phyloP scores from a whole-genome alignment of 129 eudicot genomes.

The Centella asiatica region DNA sequence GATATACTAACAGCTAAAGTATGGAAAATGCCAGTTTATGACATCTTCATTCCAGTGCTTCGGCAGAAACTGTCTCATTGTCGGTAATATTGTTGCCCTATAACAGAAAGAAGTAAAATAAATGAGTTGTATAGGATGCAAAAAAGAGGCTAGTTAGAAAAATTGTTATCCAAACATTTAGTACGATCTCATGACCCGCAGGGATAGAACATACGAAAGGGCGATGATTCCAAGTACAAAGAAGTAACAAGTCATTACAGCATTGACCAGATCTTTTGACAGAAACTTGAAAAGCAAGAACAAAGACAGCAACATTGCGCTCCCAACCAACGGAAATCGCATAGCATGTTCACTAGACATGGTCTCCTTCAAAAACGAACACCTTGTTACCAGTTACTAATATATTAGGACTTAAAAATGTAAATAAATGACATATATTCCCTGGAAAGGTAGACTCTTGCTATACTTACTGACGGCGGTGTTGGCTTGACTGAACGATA shows the following conservation, averaged over 20 bases:
- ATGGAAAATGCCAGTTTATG: conserved; percentile 70
- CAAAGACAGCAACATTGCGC: conserved; percentile 88
- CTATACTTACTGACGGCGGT: conserved; percentile 86
- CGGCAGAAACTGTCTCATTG: conserved; percentile 71
- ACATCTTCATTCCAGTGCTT: conserved; percentile 79
- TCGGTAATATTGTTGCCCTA: conserved; percentile 90
- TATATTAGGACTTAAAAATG: background rate
- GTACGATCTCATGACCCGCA: conserved; percentile 21
- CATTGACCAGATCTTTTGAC: conserved; percentile 92
- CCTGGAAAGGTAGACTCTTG: background rate
- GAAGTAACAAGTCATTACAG: conserved; percentile 83
- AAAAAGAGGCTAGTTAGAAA: conserved; percentile 4
- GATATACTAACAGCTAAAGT: conserved; percentile 50
- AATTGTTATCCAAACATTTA: conserved; percentile 2
- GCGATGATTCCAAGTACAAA: conserved; percentile 87
- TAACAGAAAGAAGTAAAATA: conserved; percentile 4
- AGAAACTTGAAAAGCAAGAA: conserved; percentile 90
- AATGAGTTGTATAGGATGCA: background rate
- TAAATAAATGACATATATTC: background rate
- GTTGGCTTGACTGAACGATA: conserved; percentile 94
- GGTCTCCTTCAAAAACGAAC: conserved; percentile 59
- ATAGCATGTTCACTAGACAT: conserved; percentile 98
- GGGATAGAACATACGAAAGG: conserved; percentile 62
- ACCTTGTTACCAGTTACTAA: background rate
- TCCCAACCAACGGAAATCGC: conserved; percentile 95